Evolutionary conservation across 208 protist genomes (phyloP).

Genomic region (Leishmania tropica): DNA sequence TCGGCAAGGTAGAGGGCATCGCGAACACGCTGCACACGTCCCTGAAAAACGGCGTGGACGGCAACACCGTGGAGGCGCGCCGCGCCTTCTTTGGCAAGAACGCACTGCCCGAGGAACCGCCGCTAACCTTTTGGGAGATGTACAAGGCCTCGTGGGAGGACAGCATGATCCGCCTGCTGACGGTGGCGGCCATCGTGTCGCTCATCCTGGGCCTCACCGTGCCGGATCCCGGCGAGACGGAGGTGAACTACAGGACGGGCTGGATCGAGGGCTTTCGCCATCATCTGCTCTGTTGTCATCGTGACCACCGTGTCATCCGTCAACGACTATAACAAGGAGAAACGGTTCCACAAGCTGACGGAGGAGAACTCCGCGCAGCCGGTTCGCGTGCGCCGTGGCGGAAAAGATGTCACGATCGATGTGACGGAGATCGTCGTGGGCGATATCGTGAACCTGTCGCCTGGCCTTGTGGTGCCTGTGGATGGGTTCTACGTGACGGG

Average conservation of each 20-base stretch:
- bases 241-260: conserved; percentile 78
- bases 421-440: conserved; percentile 95
- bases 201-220: conserved; percentile 80
- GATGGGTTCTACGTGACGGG: conserved; percentile 93
- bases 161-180: conserved; percentile 80
- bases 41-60: conserved; percentile 37
- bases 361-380: conserved; percentile 89
- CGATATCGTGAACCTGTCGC: conserved; percentile 91
- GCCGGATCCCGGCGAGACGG: conserved; percentile 57
- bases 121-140: conserved; percentile 83
- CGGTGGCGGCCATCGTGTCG: conserved; percentile 63
- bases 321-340: conserved; percentile 95
- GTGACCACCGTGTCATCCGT: conserved; percentile 93
- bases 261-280: conserved; percentile 97
- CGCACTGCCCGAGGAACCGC: conserved; percentile 61
- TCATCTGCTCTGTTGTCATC: conserved; percentile 95
- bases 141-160: conserved; percentile 80
- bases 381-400: conserved; percentile 90
- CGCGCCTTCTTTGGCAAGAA: conserved; percentile 66
- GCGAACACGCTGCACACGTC: conserved; percentile 38
- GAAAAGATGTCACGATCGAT: conserved; percentile 77
- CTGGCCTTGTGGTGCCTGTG: conserved; percentile 92
- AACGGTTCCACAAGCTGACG: conserved; percentile 94
- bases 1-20: conserved; percentile 62
- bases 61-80: conserved; percentile 36